Percentiles rank a stretch among this genome's conserved stretches.
Conservation (phyloP, 148 eudicot species). For the Oxyria digyna region DNA sequence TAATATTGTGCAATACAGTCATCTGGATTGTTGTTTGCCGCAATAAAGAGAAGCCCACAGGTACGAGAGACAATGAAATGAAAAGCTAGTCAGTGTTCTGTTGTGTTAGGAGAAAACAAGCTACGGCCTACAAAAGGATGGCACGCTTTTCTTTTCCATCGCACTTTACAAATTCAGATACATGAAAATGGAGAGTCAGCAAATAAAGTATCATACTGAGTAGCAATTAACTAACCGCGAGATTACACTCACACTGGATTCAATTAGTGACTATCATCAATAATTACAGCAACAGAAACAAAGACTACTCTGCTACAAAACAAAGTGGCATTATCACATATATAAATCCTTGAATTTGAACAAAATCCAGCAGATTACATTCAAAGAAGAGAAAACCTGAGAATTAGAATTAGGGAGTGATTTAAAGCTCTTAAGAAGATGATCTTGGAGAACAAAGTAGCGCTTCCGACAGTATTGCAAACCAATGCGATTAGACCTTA, state of each 20-base stretch:
- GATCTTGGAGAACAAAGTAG: slow-evolving; percentile 57
- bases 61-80: background rate
- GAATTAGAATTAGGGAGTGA: slow-evolving; percentile 28
- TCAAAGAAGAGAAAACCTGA: slow-evolving; percentile 33
- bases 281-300: too few relatives aligned
- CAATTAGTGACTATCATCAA: background rate
- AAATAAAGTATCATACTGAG: background rate
- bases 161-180: background rate
- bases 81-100: background rate
- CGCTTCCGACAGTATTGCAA: slow-evolving; percentile 45
- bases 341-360: background rate
- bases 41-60: background rate
- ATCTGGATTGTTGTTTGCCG: background rate
- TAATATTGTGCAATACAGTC: background rate
- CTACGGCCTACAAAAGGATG: background rate
- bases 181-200: background rate
- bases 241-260: background rate
- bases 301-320: too few relatives aligned
- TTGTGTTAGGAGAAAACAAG: background rate
- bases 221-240: background rate
- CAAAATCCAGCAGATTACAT: too few relatives aligned
- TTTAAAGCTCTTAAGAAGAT: slow-evolving; percentile 44
- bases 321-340: too few relatives aligned
- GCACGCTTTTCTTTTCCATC: background rate
- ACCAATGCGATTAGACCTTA: slow-evolving; percentile 51